These are phyloP conservation scores for Xerocomellus dryophilus DNA, from an alignment of 768 basidiomycete genomes.

Conservation along the genomic window DNA sequence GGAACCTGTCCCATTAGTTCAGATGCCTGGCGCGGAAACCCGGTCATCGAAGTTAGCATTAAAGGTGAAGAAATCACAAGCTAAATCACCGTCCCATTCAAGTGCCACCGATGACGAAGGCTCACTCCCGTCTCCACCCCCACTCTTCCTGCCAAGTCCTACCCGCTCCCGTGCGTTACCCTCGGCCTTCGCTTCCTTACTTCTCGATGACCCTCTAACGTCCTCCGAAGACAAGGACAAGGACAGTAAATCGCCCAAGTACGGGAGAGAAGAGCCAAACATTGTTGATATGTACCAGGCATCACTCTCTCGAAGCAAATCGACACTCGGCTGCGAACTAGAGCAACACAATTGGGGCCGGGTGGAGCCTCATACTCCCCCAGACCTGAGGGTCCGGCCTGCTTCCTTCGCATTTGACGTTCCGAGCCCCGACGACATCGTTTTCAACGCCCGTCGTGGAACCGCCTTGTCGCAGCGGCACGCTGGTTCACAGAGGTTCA, in stretches of 20 bases:
- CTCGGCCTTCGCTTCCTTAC: constrained; percentile 72
- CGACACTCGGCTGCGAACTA: constrained; percentile 21
- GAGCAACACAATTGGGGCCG: constrained; percentile 10
- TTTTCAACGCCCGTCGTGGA: constrained; percentile 75
- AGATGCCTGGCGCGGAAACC: constrained; percentile 32
- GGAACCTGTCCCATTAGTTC: constrained; percentile 22
- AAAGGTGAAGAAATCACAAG: constrained; percentile 63
- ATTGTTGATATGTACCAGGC: constrained; percentile 30
- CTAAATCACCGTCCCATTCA: constrained; percentile 37
- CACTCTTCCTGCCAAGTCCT: constrained; percentile 57
- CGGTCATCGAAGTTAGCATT: constrained; percentile 73
- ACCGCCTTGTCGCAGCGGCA: constrained; percentile 53
- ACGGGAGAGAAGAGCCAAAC: constrained; percentile 33
- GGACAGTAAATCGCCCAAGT: constrained; percentile 27
- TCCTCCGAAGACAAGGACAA: constrained; percentile 37
- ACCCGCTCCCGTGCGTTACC: constrained; percentile 67
- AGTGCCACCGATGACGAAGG: constrained; percentile 40
- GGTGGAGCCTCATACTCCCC: constrained; percentile 24
- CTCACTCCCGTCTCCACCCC: constrained; percentile 38
- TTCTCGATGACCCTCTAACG: constrained; percentile 52
- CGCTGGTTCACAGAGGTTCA: constrained; percentile 1
- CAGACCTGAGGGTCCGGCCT: constrained; percentile 34
- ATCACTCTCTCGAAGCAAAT: constrained; percentile 29
- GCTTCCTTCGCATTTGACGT: constrained; percentile 66
- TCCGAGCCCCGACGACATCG: constrained; percentile 90